A percentile compares a stretch with the other conserved stretches of the same genome.
Conservation (phyloP, 768 basidiomycete genomes). For the Amanita rimosa region DNA sequence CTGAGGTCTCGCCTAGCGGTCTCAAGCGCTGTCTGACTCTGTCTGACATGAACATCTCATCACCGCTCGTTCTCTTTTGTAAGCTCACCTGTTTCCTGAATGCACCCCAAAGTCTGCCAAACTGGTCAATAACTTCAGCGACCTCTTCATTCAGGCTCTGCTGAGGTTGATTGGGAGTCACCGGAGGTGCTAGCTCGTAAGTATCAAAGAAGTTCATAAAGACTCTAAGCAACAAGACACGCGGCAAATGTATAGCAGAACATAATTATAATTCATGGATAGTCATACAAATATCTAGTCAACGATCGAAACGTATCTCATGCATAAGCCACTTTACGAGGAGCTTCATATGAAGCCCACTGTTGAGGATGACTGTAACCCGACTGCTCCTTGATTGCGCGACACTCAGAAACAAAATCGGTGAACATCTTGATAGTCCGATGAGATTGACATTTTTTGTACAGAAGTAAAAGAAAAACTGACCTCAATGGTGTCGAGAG, state of each 20-base stretch:
- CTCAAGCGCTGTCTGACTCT: constrained; percentile 65
- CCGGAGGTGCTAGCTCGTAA: constrained; percentile 42
- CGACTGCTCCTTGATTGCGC: constrained; percentile 34
- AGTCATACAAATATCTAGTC: neutral
- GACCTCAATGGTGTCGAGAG: constrained; percentile 95
- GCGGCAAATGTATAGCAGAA: neutral
- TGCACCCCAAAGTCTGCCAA: constrained; percentile 84
- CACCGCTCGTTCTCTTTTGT: neutral
- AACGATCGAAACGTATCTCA: neutral
- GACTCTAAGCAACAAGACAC: constrained; percentile 1
- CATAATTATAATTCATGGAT: neutral
- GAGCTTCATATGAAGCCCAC: constrained; percentile 13
- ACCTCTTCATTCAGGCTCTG: constrained; percentile 80
- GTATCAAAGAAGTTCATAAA: constrained; percentile 70
- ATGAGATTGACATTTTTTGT: neutral
- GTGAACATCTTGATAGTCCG: constrained; percentile 4
- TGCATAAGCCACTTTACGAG: constrained; percentile 11
- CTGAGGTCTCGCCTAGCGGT: constrained; percentile 63
- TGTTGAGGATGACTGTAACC: constrained; percentile 10
- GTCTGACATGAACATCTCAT: constrained; percentile 6
- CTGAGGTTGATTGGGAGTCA: constrained; percentile 30
- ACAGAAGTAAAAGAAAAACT: constrained; percentile 12
- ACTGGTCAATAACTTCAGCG: constrained; percentile 76
- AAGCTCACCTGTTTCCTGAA: constrained; percentile 73
- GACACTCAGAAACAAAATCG: constrained; percentile 68